A percentile compares a stretch with the other conserved stretches of the same genome.
phyloP scores from a whole-genome alignment of 2,329 filamentous ascomycete species.

The Tolypocladium paradoxum region DNA sequence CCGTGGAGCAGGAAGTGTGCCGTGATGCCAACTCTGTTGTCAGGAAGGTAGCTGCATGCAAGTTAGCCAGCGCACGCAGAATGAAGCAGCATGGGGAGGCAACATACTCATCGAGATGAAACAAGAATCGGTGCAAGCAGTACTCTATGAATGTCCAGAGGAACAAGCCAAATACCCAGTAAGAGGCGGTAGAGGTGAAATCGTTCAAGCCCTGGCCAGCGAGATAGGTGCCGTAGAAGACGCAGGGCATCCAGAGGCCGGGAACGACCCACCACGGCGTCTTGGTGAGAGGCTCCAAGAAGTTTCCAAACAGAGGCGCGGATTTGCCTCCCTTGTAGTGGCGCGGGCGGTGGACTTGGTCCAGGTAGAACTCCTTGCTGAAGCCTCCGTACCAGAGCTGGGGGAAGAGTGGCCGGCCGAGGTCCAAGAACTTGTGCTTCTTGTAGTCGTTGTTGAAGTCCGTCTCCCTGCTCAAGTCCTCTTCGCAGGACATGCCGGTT shows the following conservation, averaged over 20 bases:
- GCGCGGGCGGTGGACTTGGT: constrained; percentile 89
- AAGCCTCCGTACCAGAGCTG: constrained; percentile 87
- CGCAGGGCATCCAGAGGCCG: constrained; percentile 69
- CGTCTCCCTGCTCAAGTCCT: constrained; percentile 80
- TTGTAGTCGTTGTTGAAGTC: constrained; percentile 68
- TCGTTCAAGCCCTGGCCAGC: constrained; percentile 51
- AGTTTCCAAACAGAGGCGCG: constrained; percentile 92
- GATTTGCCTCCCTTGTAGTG: constrained; percentile 92
- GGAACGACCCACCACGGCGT: constrained; percentile 93
- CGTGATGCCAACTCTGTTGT: constrained; percentile 80
- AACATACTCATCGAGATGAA: constrained; percentile 83
- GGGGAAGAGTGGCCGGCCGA: constrained; percentile 71
- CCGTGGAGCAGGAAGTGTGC: constrained; percentile 90
- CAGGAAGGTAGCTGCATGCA: constrained; percentile 62
- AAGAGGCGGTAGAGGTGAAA: constrained; percentile 37
- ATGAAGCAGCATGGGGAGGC: neutral
- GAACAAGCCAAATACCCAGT: constrained; percentile 60
- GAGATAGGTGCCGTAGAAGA: constrained; percentile 60
- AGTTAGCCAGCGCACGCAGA: constrained; percentile 17
- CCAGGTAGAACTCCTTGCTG: constrained; percentile 89
- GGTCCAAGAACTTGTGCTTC: constrained; percentile 86
- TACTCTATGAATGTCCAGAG: constrained; percentile 93
- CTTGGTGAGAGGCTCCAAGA: constrained; percentile 92
- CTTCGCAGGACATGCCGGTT: constrained; percentile 83
- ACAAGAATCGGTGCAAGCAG: constrained; percentile 75